A percentile compares a stretch with the other conserved stretches of the same genome.
Evolutionary conservation across 169 alveolate genomes (phyloP).

Genomic region (Cryptosporidium meleagridis): DNA sequence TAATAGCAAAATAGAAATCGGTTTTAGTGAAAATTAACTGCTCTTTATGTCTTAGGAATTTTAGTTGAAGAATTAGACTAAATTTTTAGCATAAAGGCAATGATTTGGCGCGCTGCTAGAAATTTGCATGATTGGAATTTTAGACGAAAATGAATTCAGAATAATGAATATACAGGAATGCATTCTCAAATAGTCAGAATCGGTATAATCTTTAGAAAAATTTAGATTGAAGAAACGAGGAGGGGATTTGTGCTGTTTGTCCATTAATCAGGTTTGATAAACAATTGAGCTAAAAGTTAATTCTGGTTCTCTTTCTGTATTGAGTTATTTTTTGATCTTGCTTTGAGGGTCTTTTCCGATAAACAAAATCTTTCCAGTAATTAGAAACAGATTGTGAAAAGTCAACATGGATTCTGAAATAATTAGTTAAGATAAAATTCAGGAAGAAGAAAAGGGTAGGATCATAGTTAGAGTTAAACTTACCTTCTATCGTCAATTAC

Average conservation of each 20-base stretch:
- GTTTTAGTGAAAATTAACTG: no score
- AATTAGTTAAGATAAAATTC: background rate
- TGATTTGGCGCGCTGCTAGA: background rate
- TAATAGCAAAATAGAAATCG: no score
- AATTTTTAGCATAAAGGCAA: no score
- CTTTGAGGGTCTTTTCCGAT: background rate
- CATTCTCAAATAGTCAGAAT: background rate
- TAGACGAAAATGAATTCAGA: background rate
- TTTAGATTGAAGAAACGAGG: no score
- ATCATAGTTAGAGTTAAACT: conserved; percentile 45
- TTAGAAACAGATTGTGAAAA: conserved; percentile 89
- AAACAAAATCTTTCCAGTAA: conserved; percentile 76
- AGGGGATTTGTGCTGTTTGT: background rate
- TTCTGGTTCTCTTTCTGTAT: background rate
- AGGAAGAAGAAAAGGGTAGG: no score
- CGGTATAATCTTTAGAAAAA: background rate
- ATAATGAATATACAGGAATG: background rate
- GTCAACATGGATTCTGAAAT: conserved; percentile 87
- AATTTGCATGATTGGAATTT: no score
- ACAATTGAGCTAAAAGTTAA: background rate
- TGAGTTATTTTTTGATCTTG: background rate
- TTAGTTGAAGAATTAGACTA: no score
- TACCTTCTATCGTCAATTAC: conserved; percentile 94
- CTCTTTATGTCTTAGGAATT: no score
- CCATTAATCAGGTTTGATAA: background rate